These are phyloP conservation scores for Cucurbitaria berberidis DNA, from an alignment of 2,329 filamentous ascomycete genomes.

Conservation along the genomic window DNA sequence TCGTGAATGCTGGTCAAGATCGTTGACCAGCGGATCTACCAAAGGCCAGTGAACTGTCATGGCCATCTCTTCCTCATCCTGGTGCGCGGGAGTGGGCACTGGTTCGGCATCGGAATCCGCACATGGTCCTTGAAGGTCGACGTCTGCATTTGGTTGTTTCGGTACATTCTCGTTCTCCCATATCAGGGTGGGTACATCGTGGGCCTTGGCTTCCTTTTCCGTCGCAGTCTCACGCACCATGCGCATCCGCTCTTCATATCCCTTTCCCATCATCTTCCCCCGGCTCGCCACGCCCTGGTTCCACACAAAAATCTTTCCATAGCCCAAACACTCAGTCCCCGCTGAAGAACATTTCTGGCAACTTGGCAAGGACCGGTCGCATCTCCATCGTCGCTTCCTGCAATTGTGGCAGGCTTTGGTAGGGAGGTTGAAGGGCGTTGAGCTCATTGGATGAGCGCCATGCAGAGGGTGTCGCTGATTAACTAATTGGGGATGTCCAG, in stretches of 20 bases:
- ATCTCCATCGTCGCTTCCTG: constrained; percentile 65
- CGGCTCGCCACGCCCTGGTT: constrained; percentile 60
- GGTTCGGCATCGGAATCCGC: not conserved
- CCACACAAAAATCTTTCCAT: constrained; percentile 67
- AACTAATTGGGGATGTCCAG: constrained; percentile 20
- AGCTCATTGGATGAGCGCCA: constrained; percentile 42
- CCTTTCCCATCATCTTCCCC: constrained; percentile 62
- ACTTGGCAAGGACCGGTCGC: constrained; percentile 64
- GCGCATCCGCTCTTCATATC: constrained; percentile 50
- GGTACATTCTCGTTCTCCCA: constrained; percentile 19
- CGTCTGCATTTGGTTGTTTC: constrained; percentile 5
- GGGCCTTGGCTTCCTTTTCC: constrained; percentile 36
- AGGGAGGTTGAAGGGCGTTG: constrained; percentile 36
- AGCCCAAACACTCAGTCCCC: constrained; percentile 66
- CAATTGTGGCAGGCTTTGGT: constrained; percentile 65
- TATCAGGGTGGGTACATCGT: constrained; percentile 19
- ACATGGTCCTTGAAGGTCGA: not conserved
- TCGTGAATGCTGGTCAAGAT: constrained; percentile 55
- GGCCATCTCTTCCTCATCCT: constrained; percentile 15
- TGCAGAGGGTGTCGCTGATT: constrained; percentile 37
- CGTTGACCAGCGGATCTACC: constrained; percentile 63
- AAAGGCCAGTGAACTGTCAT: constrained; percentile 51
- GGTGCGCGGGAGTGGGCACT: constrained; percentile 2
- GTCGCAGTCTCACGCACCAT: constrained; percentile 4
- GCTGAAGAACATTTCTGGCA: constrained; percentile 65